These are phyloP conservation scores for Purshia tridentata DNA, from an alignment of 306 rosid species.

Conservation along the genomic window DNA sequence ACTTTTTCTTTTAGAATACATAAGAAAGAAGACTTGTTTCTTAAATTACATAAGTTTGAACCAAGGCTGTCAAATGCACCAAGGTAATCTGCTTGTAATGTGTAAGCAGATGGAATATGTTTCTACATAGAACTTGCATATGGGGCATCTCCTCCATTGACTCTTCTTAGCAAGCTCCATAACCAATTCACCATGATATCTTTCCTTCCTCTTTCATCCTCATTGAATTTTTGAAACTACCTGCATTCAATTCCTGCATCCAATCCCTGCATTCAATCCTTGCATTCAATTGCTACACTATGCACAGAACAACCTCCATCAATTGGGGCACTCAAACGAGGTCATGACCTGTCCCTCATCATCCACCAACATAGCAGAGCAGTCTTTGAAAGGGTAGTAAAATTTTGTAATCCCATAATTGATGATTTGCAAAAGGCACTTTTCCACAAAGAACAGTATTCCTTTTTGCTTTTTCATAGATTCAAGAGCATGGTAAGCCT, in stretches of 20 bases:
- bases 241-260: constrained; percentile 23
- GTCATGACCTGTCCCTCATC: too few species aligned
- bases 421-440: constrained; percentile 43
- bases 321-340: too few species aligned
- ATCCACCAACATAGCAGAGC: constrained; percentile 44
- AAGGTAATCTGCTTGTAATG: constrained; percentile 50
- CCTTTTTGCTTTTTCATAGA: too few species aligned
- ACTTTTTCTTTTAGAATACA: too few species aligned
- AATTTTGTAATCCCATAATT: constrained; percentile 37
- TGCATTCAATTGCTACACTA: too few species aligned
- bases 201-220: constrained; percentile 32
- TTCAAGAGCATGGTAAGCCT: too few species aligned
- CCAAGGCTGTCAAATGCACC: too few species aligned
- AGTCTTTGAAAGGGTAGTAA: constrained; percentile 57
- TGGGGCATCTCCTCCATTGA: constrained; percentile 53
- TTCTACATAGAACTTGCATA: constrained; percentile 50
- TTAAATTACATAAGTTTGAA: too few species aligned
- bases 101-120: constrained; percentile 39
- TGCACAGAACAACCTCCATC: constrained; percentile 63
- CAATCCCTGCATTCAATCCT: too few species aligned
- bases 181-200: constrained; percentile 39
- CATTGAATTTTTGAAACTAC: constrained; percentile 32
- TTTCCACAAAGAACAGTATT: constrained; percentile 35
- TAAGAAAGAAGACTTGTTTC: too few species aligned
- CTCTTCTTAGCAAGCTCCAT: constrained; percentile 42